phyloP scores from a whole-genome alignment of 768 basidiomycete genomes.

The Kwoniella sp. region DNA sequence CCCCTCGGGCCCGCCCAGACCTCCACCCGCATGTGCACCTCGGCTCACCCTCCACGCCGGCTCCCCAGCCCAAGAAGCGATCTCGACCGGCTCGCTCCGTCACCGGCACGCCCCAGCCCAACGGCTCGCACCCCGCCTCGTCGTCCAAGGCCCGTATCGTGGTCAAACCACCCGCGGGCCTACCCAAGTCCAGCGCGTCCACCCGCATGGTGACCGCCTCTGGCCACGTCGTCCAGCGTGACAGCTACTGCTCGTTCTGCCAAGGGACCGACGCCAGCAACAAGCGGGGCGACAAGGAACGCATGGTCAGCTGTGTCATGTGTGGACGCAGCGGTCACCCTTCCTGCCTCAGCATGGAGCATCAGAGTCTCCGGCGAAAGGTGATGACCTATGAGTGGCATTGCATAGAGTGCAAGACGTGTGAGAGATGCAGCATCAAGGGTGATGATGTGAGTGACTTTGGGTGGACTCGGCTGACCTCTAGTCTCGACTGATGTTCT shows the following conservation, averaged over 20 bases:
- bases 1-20: not conserved
- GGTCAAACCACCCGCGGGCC: too few species aligned
- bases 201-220: too few species aligned
- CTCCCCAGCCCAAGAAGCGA: not conserved
- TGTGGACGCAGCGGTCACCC: conserved; percentile 90
- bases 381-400: conserved; percentile 74
- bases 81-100: not conserved
- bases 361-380: conserved; percentile 55
- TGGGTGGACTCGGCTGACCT: too few species aligned
- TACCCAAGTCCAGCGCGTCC: too few species aligned
- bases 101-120: not conserved
- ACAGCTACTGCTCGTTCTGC: conserved; percentile 66
- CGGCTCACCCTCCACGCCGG: not conserved
- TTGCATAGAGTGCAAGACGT: conserved; percentile 87
- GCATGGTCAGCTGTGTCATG: conserved; percentile 70
- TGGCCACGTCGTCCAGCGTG: conserved; percentile 1
- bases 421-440: conserved; percentile 77
- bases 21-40: not conserved
- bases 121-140: too few species aligned
- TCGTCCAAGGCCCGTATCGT: too few species aligned
- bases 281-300: conserved; percentile 59
- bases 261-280: conserved; percentile 63
- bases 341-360: conserved; percentile 67
- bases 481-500: conserved; percentile 67
- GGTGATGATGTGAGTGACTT: conserved; percentile 75